Percentiles rank a stretch among this genome's conserved stretches.
phyloP scores from a whole-genome alignment of 2,329 filamentous ascomycete species.

The Thielaviopsis populi region DNA sequence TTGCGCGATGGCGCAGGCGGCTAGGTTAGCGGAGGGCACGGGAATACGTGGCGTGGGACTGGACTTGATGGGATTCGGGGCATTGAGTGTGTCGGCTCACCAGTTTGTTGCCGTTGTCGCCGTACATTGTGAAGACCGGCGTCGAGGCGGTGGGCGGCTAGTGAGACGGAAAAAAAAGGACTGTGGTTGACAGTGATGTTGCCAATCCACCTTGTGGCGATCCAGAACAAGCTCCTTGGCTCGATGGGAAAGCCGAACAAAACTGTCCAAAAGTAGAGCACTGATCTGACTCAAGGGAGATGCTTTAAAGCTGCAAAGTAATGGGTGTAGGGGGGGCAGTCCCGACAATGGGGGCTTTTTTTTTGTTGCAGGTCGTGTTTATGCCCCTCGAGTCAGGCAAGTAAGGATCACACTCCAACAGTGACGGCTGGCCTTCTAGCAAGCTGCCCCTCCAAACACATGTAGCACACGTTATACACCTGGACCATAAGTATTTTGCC shows the following conservation, averaged over 20 bases:
- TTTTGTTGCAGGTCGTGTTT: background rate
- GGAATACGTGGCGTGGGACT: background rate
- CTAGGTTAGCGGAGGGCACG: background rate
- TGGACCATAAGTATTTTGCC: background rate
- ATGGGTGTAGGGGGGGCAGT: too few species aligned
- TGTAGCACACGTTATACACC: background rate
- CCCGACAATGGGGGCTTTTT: too few species aligned
- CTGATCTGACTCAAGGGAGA: too few species aligned
- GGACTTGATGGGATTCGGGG: background rate
- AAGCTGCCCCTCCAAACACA: background rate
- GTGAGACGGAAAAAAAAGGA: background rate
- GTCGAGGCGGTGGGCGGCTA: background rate
- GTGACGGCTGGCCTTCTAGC: background rate
- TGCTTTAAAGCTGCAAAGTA: too few species aligned
- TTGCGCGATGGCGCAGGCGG: conserved; percentile 29
- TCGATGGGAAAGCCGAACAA: background rate
- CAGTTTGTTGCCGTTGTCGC: conserved; percentile 18
- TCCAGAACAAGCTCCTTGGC: background rate
- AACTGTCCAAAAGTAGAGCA: too few species aligned
- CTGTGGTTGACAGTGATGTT: background rate
- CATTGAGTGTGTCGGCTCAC: background rate
- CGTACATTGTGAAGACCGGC: conserved; percentile 14
- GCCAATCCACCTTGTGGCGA: too few species aligned
- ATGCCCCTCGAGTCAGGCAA: background rate
- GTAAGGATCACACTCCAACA: too few species aligned